These are phyloP conservation scores for Nidularia pulvinata DNA, from an alignment of 768 basidiomycete genomes.

Conservation along the genomic window DNA sequence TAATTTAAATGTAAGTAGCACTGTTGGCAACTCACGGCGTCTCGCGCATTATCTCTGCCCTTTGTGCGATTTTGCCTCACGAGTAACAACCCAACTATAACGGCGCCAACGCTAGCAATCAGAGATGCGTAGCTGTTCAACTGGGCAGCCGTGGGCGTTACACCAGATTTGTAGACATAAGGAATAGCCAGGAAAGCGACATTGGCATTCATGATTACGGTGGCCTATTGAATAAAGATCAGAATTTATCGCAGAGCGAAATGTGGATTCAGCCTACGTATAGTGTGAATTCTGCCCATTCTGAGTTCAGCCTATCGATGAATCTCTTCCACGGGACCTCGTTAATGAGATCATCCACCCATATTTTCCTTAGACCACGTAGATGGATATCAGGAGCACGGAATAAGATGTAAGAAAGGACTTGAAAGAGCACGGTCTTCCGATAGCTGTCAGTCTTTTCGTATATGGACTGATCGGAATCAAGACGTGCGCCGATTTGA, in stretches of 20 bases:
- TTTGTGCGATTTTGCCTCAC: conserved; percentile 41
- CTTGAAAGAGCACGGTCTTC: no score
- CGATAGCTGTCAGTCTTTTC: no score
- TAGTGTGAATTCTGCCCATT: conserved; percentile 45
- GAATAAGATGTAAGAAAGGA: no score
- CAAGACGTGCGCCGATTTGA: conserved; percentile 36
- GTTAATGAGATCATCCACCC: conserved; percentile 42
- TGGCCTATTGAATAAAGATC: conserved; percentile 35
- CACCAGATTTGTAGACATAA: conserved; percentile 25
- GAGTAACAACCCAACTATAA: conserved; percentile 44
- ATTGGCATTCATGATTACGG: conserved; percentile 58
- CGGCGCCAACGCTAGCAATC: conserved; percentile 43
- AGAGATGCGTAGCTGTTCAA: conserved; percentile 51
- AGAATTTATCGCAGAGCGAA: no score
- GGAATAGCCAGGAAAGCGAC: conserved; percentile 59
- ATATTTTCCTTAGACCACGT: conserved; percentile 37
- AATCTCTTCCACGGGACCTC: conserved; percentile 35
- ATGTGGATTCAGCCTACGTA: conserved; percentile 27
- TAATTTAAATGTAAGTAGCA: no score
- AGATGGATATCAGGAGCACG: conserved; percentile 42
- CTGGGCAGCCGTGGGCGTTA: conserved; percentile 36
- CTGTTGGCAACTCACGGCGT: no score
- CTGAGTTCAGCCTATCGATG: conserved; percentile 28
- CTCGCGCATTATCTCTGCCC: no score
- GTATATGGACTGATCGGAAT: conserved; percentile 35